Percentiles rank a stretch among this genome's conserved stretches.
phyloP scores from a whole-genome alignment of 1,284 basidiomycete genomes.

The Amylostereum areolatum region DNA sequence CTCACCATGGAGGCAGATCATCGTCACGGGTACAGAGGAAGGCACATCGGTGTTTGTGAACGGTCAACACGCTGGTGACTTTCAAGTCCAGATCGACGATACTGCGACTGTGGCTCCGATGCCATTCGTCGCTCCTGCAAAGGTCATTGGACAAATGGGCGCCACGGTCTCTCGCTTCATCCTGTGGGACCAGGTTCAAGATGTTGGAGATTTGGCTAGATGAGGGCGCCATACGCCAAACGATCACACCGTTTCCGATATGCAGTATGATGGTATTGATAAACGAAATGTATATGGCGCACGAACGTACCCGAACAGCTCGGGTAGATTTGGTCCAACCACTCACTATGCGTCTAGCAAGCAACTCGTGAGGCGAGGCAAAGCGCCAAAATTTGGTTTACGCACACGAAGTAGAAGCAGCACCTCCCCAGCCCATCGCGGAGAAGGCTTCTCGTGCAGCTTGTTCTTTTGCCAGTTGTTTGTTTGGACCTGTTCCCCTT shows the following conservation, averaged over 20 bases:
- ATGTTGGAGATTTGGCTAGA: too few relatives aligned
- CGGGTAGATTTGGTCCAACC: too few relatives aligned
- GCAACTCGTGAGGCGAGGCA: too few relatives aligned
- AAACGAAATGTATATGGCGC: too few relatives aligned
- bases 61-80: conserved; percentile 17
- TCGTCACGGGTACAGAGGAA: conserved; percentile 17
- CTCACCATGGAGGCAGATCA: conserved; percentile 14
- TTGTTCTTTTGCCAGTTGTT: conserved; percentile 70
- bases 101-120: conserved; percentile 15
- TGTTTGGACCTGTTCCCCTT: conserved; percentile 51
- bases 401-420: background rate
- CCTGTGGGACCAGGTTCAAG: conserved; percentile 19
- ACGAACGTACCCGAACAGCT: too few relatives aligned
- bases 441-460: conserved; percentile 64
- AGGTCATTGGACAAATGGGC: conserved; percentile 12
- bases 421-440: conserved; percentile 58
- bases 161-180: conserved; percentile 9
- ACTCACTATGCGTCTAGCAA: too few relatives aligned
- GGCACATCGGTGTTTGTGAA: conserved; percentile 18
- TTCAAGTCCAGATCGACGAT: conserved; percentile 16
- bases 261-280: too few relatives aligned
- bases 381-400: background rate
- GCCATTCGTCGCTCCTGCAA: conserved; percentile 20
- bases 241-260: too few relatives aligned
- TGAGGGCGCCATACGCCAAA: too few relatives aligned